Base-by-base conservation (phyloP, 2,329 filamentous ascomycete species). In the Penicillium freii region DNA sequence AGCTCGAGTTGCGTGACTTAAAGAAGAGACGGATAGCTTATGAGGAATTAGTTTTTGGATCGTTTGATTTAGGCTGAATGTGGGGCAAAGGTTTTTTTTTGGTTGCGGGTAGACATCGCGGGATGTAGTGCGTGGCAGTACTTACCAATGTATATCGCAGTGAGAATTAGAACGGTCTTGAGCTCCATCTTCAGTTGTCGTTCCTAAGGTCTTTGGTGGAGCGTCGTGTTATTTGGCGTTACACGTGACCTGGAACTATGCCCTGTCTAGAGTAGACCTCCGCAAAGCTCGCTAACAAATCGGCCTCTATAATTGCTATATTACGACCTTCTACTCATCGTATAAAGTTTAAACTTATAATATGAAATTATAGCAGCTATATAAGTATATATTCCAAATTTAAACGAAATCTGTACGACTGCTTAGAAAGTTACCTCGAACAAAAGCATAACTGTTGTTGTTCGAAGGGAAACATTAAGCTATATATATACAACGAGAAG, bases 161-260 rank as follows among this genome's bases (percentile, higher is more conserved):
- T 40, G 34, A 66, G 34, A 57, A 66, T 63, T 42, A 64, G 39
- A 48, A 64, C 38, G 46, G 62, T 66, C 34, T 57, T 59, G 43
- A 64, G 56, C 54, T 66, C 62, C 64, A 66, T 66, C 46, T 51
- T 66, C 56, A 58, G 39, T 46, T 50, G 58, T 58, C 55, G 42
- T 52, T 36, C 36, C 27, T 23, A 40, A 9, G 51, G 29, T 50
- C 15, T 33, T 52, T 43, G 39, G 61, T 57, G 56, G 60, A 59
- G 54, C 48, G 46, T 34, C 19, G 51, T 42, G 36, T 38, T 47
- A 47, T 47, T 38, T 44, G 11, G 31, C 25, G 4, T 4, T 27
- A 11, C 58, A 60, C 55, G 58, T 60, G 58, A 54, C 23, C 29
- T n/a, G 11, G 19, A 33, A 57, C 48, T 59, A 59, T 59, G 29